phyloP scores from a whole-genome alignment of 768 basidiomycete genomes.

The Amanita molliuscula region DNA sequence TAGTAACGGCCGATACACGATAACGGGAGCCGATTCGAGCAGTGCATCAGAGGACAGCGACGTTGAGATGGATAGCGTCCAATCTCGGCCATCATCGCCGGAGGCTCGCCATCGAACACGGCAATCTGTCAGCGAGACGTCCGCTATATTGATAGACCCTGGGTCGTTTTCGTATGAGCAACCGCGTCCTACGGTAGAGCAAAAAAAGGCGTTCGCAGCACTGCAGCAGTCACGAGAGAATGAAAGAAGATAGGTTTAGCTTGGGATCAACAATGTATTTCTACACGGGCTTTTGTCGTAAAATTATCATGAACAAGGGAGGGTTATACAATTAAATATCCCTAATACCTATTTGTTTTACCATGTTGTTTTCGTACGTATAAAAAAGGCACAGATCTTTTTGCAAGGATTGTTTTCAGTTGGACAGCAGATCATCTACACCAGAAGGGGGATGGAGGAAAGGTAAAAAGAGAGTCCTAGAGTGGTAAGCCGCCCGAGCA shows the following conservation, averaged over 20 bases:
- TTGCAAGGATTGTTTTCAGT: constrained; percentile 9
- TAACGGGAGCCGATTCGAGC: constrained; percentile 33
- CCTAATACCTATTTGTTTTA: constrained; percentile 6
- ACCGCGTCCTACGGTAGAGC: constrained; percentile 62
- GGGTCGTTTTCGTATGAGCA: constrained; percentile 27
- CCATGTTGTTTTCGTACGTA: constrained; percentile 5
- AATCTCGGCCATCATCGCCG: constrained; percentile 46
- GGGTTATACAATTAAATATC: constrained; percentile 9
- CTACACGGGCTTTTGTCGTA: constrained; percentile 4
- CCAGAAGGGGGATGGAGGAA: neutral
- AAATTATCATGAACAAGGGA: constrained; percentile 5
- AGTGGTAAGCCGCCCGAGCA: constrained; percentile 10
- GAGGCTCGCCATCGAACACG: constrained; percentile 17
- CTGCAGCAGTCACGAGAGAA: constrained; percentile 17
- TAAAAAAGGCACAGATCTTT: constrained; percentile 8
- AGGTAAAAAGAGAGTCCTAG: constrained; percentile 13
- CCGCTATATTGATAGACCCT: constrained; percentile 33
- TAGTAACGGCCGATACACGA: constrained; percentile 46
- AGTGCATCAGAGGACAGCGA: constrained; percentile 43
- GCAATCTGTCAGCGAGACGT: constrained; percentile 23
- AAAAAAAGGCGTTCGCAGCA: constrained; percentile 77
- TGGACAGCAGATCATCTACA: constrained; percentile 9
- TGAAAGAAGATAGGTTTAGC: neutral
- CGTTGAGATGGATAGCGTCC: constrained; percentile 41
- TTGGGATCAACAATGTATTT: neutral